Percentiles rank a stretch among this genome's conserved stretches.
Conservation (phyloP, 2,329 filamentous ascomycete species). For the Ophiostoma piceae region DNA sequence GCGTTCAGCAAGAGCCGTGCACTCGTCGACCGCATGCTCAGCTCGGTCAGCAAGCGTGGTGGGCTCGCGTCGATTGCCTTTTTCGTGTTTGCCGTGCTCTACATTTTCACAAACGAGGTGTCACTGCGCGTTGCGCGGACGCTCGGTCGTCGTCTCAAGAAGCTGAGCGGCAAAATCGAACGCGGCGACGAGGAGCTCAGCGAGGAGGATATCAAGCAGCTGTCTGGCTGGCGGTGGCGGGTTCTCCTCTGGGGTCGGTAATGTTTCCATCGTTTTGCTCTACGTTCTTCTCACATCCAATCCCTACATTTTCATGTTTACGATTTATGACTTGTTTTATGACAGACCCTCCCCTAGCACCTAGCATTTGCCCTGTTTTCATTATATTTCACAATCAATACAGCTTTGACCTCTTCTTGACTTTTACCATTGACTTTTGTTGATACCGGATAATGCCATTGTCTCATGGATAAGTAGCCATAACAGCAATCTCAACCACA, state of each 20-base stretch:
- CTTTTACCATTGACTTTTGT: background rate
- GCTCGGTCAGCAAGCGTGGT: constrained; percentile 41
- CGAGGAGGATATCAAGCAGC: constrained; percentile 45
- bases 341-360: background rate
- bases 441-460: background rate
- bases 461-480: background rate
- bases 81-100: constrained; percentile 53
- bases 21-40: constrained; percentile 47
- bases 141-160: constrained; percentile 46
- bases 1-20: constrained; percentile 49
- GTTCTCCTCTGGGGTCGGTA: constrained; percentile 43
- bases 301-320: background rate
- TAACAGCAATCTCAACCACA: background rate
- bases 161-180: constrained; percentile 45
- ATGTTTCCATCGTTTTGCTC: background rate
- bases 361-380: too few relatives aligned
- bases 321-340: background rate
- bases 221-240: constrained; percentile 54
- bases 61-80: constrained; percentile 47
- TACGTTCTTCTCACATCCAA: too few relatives aligned
- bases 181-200: constrained; percentile 42
- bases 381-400: too few relatives aligned
- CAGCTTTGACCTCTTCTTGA: background rate
- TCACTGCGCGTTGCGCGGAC: constrained; percentile 51
- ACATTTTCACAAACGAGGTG: constrained; percentile 56